phyloP scores from a whole-genome alignment of 345 rosid species.

The Eucalyptus rudis region DNA sequence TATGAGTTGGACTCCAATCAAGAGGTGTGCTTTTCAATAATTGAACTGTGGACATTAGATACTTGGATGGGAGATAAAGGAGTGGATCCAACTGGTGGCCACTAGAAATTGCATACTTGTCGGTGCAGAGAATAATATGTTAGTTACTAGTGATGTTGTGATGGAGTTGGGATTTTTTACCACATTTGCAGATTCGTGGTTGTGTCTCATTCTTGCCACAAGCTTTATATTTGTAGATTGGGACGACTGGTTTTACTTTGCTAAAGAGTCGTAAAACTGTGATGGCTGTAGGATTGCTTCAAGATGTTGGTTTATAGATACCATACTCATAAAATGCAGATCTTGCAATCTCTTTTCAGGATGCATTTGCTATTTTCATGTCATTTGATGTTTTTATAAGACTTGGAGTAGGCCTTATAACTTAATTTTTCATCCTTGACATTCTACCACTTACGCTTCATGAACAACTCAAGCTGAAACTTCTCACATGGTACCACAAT shows the following conservation, averaged over 20 bases:
- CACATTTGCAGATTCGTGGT: not conserved
- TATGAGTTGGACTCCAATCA: slow-evolving; percentile 95
- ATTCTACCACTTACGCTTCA: not conserved
- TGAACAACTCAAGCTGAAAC: not conserved
- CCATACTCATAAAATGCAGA: not conserved
- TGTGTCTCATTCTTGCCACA: not conserved
- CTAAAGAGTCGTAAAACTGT: not conserved
- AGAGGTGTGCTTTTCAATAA: slow-evolving; percentile 38
- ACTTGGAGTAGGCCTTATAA: not conserved
- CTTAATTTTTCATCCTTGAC: not conserved
- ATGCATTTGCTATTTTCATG: not conserved
- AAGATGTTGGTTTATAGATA: not conserved
- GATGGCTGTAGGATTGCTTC: not conserved
- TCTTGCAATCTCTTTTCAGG: not conserved
- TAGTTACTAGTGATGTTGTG: not conserved
- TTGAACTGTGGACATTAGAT: not conserved
- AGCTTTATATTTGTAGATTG: not conserved
- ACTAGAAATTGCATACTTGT: not conserved
- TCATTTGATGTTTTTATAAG: not conserved
- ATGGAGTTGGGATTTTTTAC: not conserved
- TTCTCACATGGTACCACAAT: not conserved
- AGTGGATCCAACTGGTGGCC: not conserved
- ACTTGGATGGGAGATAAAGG: not conserved
- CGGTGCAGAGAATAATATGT: not conserved
- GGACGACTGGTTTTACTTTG: not conserved